Conservation (phyloP, 2,329 filamentous ascomycete species). For the Fusarium pseudonygamai region DNA sequence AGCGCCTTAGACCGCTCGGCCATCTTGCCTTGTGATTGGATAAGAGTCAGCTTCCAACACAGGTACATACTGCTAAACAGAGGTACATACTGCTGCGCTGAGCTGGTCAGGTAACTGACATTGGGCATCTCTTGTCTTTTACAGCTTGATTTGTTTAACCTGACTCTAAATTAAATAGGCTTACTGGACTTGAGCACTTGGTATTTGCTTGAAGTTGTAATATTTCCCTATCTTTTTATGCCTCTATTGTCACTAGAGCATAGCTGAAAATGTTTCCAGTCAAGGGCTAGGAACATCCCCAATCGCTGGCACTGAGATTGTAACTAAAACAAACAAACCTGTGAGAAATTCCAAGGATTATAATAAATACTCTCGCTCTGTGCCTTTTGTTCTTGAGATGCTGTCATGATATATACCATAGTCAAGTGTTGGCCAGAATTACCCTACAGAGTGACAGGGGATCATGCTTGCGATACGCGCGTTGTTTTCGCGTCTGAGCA, state of each 20-base stretch:
- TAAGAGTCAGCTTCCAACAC: rapidly evolving
- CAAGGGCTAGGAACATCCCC: too few species aligned
- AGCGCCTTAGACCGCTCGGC: constrained; percentile 27
- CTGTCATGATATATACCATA: rapidly evolving
- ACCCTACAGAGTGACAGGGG: neutral
- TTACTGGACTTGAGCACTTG: rapidly evolving
- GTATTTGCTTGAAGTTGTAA: rapidly evolving
- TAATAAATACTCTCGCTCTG: neutral
- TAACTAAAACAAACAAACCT: rapidly evolving
- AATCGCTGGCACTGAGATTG: too few species aligned
- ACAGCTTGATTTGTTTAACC: neutral
- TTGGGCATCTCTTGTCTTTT: neutral
- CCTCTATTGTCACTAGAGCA: rapidly evolving
- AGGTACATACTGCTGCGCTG: rapidly evolving
- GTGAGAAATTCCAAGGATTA: too few species aligned
- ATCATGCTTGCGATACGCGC: neutral
- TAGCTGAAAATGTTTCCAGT: too few species aligned
- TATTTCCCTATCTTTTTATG: rapidly evolving
- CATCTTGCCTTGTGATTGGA: constrained; percentile 22
- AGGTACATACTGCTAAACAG: rapidly evolving
- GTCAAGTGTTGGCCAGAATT: rapidly evolving
- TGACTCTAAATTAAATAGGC: rapidly evolving
- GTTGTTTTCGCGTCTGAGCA: neutral
- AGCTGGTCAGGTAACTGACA: rapidly evolving
- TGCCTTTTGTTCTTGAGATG: neutral